Base-by-base conservation (phyloP, 2,329 filamentous ascomycete species). In the Cryoendolithus antarcticus region DNA sequence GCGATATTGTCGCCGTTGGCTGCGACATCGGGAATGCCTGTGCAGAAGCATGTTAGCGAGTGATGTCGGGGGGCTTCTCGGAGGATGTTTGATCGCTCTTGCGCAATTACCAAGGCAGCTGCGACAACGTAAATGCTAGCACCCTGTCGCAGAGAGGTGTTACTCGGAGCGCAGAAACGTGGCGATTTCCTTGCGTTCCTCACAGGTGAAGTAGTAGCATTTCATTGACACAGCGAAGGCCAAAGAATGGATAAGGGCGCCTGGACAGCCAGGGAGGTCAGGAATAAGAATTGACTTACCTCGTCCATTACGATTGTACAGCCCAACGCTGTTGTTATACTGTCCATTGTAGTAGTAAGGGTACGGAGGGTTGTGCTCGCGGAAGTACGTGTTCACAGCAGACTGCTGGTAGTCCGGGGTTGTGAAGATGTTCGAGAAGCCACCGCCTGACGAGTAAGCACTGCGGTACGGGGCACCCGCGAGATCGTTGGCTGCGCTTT, bases 401-500 rank as follows among this genome's bases (percentile, higher is more conserved):
- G 47, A 41, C 6, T 55, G 49, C 46, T 74, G 71, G 51, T 73
- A 74, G 10, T 52, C 46, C 0, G 71, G 69, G 3, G 65, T 48
- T 1, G 58, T 46, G 43, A 70, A 72, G 48, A 68, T 58, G 50
- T 71, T 69, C 45, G 60, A 64, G 54, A 72, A 71, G 10, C 69
- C 69, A 11, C 69, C 67, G 5, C 65, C 65, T 15, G 47, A 50
- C 34, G 48, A 50, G 55, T 21, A 47, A n/a, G 39, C 39, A 24
- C 34, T 32, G 12, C 24, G 30, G 34, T 48, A 46, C 2, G 46
- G 46, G 24, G 44, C 30, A 13, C 44, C 42, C 3, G 40, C 31
- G 2, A 41, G 40, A 35, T 47, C 43, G 35, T 36, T 37, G 13
- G 36, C 45, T 6, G 42, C 46, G 24, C 32, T 38, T 34, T 48